Percentiles rank a stretch among this genome's conserved stretches.
These are phyloP conservation scores for Agrocybe pediades DNA, from an alignment of 768 basidiomycete species.

Conservation along the genomic window DNA sequence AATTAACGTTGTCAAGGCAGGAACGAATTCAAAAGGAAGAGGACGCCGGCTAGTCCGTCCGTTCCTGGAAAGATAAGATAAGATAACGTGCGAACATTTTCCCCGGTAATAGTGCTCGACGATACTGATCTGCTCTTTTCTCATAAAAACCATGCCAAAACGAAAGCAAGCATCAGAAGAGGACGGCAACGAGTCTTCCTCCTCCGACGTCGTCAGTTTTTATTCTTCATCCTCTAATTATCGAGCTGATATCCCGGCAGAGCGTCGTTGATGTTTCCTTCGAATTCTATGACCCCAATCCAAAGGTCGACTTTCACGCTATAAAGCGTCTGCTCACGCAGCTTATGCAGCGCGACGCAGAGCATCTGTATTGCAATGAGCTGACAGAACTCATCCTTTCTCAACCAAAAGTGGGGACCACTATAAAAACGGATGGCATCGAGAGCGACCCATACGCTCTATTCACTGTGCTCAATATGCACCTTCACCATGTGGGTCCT, in stretches of 20 bases:
- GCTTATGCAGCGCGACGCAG: slow-evolving; percentile 76
- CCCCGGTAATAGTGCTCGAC: slow-evolving; percentile 10
- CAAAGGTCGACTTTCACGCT: slow-evolving; percentile 82
- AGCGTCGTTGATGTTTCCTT: slow-evolving; percentile 83
- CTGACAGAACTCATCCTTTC: slow-evolving; percentile 79
- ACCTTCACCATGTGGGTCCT: slow-evolving; percentile 46
- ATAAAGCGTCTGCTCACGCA: slow-evolving; percentile 73
- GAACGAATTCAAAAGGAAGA: too few relatives aligned
- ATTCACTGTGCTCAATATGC: slow-evolving; percentile 82
- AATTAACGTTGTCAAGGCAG: too few relatives aligned
- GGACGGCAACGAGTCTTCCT: slow-evolving; percentile 23
- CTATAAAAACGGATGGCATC: slow-evolving; percentile 88
- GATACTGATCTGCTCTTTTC: slow-evolving; percentile 19
- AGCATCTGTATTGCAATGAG: slow-evolving; percentile 66
- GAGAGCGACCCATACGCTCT: slow-evolving; percentile 92
- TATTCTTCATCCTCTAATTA: background rate
- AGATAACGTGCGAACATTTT: slow-evolving; percentile 20
- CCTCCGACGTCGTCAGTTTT: slow-evolving; percentile 24
- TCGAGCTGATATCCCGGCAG: slow-evolving; percentile 13
- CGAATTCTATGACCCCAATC: slow-evolving; percentile 90
- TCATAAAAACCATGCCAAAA: slow-evolving; percentile 27
- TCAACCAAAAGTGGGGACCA: slow-evolving; percentile 79
- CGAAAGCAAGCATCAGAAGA: slow-evolving; percentile 27
- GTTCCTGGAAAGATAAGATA: slow-evolving; percentile 5
- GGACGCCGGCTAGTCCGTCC: too few relatives aligned